These are phyloP conservation scores for Epithele typhae DNA, from an alignment of 768 basidiomycete genomes.

Conservation along the genomic window DNA sequence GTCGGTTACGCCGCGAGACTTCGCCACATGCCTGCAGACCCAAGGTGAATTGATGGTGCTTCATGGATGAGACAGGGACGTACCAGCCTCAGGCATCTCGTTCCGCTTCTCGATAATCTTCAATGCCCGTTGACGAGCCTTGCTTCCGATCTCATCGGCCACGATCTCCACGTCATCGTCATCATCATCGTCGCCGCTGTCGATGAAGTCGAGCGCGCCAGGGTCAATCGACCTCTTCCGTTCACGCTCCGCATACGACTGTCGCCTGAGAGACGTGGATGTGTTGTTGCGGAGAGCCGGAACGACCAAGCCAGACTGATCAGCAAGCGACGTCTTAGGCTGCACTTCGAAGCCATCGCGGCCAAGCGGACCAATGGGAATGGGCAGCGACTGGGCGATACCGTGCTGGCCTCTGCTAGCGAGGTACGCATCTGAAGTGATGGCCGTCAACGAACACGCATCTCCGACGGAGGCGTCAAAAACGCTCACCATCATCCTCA, in stretches of 20 bases:
- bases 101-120: conserved; percentile 69
- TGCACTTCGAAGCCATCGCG: conserved; percentile 47
- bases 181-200: conserved; percentile 44
- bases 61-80: conserved; percentile 1
- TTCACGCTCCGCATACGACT: conserved; percentile 67
- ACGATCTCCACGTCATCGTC: conserved; percentile 30
- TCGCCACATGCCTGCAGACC: conserved; percentile 72
- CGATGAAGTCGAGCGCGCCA: conserved; percentile 59
- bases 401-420: not conserved
- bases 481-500: conserved; percentile 8
- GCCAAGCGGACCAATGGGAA: conserved; percentile 45
- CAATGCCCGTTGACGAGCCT: conserved; percentile 48
- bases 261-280: conserved; percentile 50
- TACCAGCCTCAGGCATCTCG: conserved; percentile 45
- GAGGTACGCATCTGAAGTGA: too few species aligned
- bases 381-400: conserved; percentile 57
- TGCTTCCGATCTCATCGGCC: conserved; percentile 38
- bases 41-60: not conserved
- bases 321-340: conserved; percentile 42
- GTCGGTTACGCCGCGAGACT: conserved; percentile 54
- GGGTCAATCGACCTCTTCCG: conserved; percentile 61
- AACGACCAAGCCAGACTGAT: conserved; percentile 31
- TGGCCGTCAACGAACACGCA: not conserved
- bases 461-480: not conserved
- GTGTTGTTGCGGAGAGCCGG: conserved; percentile 28